Evolutionary conservation across 345 rosid species (phyloP).

Genomic region (Euphorbia peplus): DNA sequence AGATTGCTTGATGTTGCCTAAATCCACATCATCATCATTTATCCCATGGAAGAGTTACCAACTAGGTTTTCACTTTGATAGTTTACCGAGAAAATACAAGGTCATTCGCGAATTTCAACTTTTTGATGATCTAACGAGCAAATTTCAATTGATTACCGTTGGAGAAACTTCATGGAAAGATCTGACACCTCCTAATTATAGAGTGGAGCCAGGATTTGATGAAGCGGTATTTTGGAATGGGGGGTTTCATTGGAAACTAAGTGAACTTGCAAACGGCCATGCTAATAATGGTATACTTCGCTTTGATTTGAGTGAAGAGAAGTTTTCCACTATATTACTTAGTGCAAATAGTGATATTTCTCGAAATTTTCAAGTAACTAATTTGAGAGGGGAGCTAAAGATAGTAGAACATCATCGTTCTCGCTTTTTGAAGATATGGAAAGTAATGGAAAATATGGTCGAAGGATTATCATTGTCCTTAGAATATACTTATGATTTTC

Average conservation of each 20-base stretch:
- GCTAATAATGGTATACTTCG: background rate
- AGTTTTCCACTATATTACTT: background rate
- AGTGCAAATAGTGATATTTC: background rate
- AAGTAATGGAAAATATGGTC: background rate
- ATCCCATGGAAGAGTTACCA: background rate
- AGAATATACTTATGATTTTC: background rate
- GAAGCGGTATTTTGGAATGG: background rate
- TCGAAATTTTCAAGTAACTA: background rate
- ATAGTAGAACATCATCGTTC: background rate
- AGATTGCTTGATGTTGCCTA: background rate
- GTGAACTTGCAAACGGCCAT: background rate
- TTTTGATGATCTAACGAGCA: background rate
- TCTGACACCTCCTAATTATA: background rate
- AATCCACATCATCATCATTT: background rate
- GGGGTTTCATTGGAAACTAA: constrained; percentile 4
- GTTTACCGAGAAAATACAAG: background rate
- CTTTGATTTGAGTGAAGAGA: background rate
- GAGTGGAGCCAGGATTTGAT: background rate
- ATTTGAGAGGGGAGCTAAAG: background rate
- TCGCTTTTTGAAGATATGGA: constrained; percentile 5
- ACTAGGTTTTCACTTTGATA: background rate
- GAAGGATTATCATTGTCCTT: background rate
- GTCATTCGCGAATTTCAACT: constrained; percentile 1
- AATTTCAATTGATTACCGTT: background rate
- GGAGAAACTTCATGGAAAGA: constrained; percentile 2